Conservation (phyloP, 1,139 yeast species). For the Chernovozyma sophiae-reginae region DNA sequence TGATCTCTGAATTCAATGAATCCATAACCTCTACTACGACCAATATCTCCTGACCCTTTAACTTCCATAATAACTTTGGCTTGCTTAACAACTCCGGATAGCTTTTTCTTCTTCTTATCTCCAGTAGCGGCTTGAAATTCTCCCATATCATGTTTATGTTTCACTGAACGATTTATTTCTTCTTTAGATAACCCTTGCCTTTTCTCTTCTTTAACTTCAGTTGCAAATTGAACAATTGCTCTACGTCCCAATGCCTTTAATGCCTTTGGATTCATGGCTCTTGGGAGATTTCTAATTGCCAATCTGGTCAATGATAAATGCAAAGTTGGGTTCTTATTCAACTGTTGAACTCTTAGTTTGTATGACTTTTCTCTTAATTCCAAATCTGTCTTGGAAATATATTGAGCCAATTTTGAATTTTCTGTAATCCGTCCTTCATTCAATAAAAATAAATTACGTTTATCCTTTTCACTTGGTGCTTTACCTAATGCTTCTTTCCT, state of each 20-base stretch:
- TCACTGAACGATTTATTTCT: slow-evolving; percentile 76
- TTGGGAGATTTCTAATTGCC: slow-evolving; percentile 89
- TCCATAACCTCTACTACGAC: slow-evolving; percentile 96
- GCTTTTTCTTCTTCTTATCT: slow-evolving; percentile 55
- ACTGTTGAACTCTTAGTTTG: slow-evolving; percentile 81
- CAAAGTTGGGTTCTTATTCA: slow-evolving; percentile 83
- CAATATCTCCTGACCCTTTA: slow-evolving; percentile 80
- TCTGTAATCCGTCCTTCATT: slow-evolving; percentile 92
- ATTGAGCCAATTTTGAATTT: slow-evolving; percentile 72
- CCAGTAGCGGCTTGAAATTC: slow-evolving; percentile 38
- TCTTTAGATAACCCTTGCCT: slow-evolving; percentile 90
- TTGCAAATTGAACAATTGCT: slow-evolving; percentile 95
- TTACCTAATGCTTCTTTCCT: slow-evolving; percentile 78
- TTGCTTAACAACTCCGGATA: slow-evolving; percentile 87
- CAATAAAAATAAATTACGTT: slow-evolving; percentile 75
- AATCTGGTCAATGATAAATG: slow-evolving; percentile 90
- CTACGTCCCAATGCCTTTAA: slow-evolving; percentile 89
- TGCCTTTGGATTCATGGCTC: slow-evolving; percentile 85
- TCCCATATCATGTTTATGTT: slow-evolving; percentile 48
- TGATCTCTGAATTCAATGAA: slow-evolving; percentile 92
- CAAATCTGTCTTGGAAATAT: slow-evolving; percentile 67
- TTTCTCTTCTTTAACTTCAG: slow-evolving; percentile 67
- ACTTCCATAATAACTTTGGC: slow-evolving; percentile 91
- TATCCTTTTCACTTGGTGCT: slow-evolving; percentile 75
- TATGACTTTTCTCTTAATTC: slow-evolving; percentile 88